Evolutionary conservation across 1,284 basidiomycete species (phyloP).

Genomic region (Cystobasidium sp.): DNA sequence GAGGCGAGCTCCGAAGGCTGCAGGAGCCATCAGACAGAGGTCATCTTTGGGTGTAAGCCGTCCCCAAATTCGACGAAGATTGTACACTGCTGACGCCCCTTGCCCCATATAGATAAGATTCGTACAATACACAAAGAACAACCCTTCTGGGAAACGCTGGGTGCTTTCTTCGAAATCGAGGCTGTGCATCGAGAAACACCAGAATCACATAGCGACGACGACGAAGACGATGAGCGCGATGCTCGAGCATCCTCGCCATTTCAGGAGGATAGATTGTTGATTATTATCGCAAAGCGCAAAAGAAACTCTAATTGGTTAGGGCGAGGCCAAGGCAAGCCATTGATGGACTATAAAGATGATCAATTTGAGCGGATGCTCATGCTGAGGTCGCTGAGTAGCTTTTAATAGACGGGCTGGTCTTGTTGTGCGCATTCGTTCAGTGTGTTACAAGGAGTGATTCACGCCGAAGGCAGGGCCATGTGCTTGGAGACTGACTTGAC

Average conservation of each 20-base stretch:
- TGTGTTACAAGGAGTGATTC: background rate
- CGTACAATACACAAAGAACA: constrained; percentile 29
- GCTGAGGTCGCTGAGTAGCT: constrained; percentile 1
- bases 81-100: background rate
- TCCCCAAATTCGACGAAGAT: too few species aligned
- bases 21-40: background rate
- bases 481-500: too few species aligned
- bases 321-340: background rate
- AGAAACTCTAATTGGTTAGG: background rate
- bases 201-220: background rate
- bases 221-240: background rate
- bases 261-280: constrained; percentile 32
- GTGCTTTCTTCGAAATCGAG: constrained; percentile 35
- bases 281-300: constrained; percentile 33
- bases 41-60: constrained; percentile 39
- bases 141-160: constrained; percentile 40
- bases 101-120: constrained; percentile 16
- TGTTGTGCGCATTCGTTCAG: too few species aligned
- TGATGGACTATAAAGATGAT: constrained; percentile 31
- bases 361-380: constrained; percentile 39
- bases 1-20: background rate
- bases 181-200: background rate
- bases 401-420: background rate
- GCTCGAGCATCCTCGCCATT: constrained; percentile 4
- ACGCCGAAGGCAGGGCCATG: background rate